Evolutionary conservation across 2,329 filamentous ascomycete genomes (phyloP), one percentile per base, ranked within the genome.

Genomic region (Colletotrichum neosansevieriae): DNA sequence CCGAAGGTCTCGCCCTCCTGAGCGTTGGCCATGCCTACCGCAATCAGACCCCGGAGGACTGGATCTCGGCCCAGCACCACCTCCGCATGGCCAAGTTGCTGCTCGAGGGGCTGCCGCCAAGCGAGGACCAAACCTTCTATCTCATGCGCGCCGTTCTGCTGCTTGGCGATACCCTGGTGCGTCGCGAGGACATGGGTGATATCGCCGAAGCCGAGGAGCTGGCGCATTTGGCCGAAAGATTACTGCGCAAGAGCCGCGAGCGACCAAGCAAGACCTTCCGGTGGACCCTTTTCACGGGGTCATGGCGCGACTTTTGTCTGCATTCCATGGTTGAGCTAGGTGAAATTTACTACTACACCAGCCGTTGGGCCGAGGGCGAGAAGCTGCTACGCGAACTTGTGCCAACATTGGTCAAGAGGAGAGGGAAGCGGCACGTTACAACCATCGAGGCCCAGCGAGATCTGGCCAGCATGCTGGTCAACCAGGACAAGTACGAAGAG

Each of bases 331-430:
- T 72, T 21, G 72, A 74, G 67, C 50, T 71, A 3, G 71, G 72
- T 42, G 72, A 72, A 32, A 71, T 71, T 6, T 74, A 72, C 67
- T 74, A 74, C 50, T 72, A 71, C 64, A 71, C 70, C 12, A 68
- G 61, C 32, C 65, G 68, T 17, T 71, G 70, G 70, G 68, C 59
- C 9, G 68, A 71, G 47, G 70, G 70, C 7, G 70, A 71, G 59
- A 70, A 64, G 38, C 58, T 71, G 13, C 68, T 71, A n/a, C 70
- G 68, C 19, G 64, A 69, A 12, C 53, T 71, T 29, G 70, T 71
- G 2, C 70, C 70, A 10, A 62, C 64, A 4, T 64, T 71, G 11
- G 68, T 71, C 11, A 54, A 59, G 40, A 57, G 61, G 42, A 42
- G 58, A 21, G 70, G 70, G 12, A 65, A 56, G 36, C 70, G 63